Evolutionary conservation across 148 eudicot genomes (phyloP), one percentile per base, ranked within the genome.

Genomic region (Drosera capensis): DNA sequence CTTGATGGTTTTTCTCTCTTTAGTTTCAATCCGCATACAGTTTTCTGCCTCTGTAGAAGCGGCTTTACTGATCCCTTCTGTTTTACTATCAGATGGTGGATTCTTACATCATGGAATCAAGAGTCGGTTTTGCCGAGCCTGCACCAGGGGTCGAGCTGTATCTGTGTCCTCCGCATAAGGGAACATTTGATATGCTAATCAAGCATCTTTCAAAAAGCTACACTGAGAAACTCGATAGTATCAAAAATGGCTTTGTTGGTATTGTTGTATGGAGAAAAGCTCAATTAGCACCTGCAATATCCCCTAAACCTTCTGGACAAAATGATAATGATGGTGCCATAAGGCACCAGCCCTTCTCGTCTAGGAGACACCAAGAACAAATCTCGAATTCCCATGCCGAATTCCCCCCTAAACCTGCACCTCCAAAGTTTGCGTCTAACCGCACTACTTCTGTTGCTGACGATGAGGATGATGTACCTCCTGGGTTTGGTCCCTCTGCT

Each of bases 41-140:
- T n/a, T n/a, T n/a, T n/a, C n/a, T n/a, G n/a, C n/a, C n/a, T n/a
- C n/a, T n/a, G n/a, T n/a, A n/a, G n/a, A n/a, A n/a, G n/a, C n/a
- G n/a, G n/a, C 7, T 47, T 21, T 20, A 21, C 14, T 23, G 20
- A 26, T 31, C 7, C 19, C 9, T 31, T 5, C n/a, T 51, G 24
- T 17, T 40, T 25, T 17, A 17, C 28, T 2, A 44, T 26, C 79
- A 90, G 99, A 76, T 74, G 24, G 73, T 70, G 37, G 74, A 80
- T 45, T 80, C 97, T 13, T 90, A 80, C 50, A 52, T 66, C 15
- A 15, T 54, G 20, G 99, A 90, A 34, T 72, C 75, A 40, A 67
- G 99, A 68, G 35, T 84, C 24, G 99, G 99, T 19, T 77, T 73
- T 47, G 93, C 95, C 0, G 99, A 80, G 62, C 95, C 95, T 11